Conservation (phyloP, 768 basidiomycete genomes). For the Tephrocybe rancida region DNA sequence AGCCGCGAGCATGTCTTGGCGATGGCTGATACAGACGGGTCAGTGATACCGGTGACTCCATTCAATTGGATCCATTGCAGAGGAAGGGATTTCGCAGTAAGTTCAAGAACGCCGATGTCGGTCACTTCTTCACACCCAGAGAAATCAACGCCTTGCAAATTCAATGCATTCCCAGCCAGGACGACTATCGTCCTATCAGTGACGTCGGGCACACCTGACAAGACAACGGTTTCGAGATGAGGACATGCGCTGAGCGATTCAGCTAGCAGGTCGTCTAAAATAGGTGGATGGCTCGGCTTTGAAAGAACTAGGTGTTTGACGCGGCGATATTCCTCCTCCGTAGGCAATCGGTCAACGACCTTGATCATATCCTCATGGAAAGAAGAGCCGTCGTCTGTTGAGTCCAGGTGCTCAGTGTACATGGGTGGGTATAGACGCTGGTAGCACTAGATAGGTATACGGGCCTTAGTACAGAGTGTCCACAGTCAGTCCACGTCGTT, state of each 20-base stretch:
- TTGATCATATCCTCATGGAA: conserved; percentile 62
- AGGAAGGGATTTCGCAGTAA: conserved; percentile 68
- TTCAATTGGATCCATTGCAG: conserved; percentile 78
- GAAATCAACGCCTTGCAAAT: conserved; percentile 76
- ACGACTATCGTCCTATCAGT: conserved; percentile 70
- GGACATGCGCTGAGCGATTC: conserved; percentile 58
- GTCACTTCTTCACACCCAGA: conserved; percentile 75
- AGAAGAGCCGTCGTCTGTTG: conserved; percentile 30
- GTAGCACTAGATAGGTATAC: conserved; percentile 20
- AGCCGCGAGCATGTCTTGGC: conserved; percentile 76
- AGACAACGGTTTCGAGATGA: conserved; percentile 65
- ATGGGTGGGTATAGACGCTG: conserved; percentile 16
- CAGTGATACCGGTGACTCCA: conserved; percentile 64
- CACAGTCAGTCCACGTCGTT: background rate
- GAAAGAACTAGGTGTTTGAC: conserved; percentile 63
- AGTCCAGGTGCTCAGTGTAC: conserved; percentile 25
- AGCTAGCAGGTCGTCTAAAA: conserved; percentile 65
- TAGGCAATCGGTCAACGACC: conserved; percentile 61
- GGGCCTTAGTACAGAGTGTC: background rate
- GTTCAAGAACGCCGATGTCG: conserved; percentile 73
- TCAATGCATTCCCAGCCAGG: conserved; percentile 62
- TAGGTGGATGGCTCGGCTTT: conserved; percentile 32
- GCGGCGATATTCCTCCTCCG: conserved; percentile 57
- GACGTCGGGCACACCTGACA: conserved; percentile 68
- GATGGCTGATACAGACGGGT: conserved; percentile 65